A percentile compares a stretch with the other conserved stretches of the same genome.
Evolutionary conservation across 2,329 filamentous ascomycete genomes (phyloP).

Genomic region (Colletotrichum truncatum): DNA sequence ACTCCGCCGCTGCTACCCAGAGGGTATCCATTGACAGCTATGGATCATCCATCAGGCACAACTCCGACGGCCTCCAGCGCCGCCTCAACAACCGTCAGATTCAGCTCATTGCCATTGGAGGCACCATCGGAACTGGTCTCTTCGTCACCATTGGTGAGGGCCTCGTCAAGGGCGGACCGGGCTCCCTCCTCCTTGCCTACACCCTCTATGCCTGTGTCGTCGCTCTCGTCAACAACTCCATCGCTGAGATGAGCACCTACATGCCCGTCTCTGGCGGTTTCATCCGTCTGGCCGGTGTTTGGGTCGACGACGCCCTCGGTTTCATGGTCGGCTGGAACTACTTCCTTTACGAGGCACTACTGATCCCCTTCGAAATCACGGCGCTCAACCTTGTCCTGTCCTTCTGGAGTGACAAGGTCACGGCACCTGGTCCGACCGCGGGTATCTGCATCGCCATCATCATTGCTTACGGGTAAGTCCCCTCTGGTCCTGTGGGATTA

Average conservation of each 20-base stretch:
- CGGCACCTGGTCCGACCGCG: slow-evolving; percentile 29
- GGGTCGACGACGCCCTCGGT: slow-evolving; percentile 64
- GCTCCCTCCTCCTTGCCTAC: slow-evolving; percentile 25
- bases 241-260: slow-evolving; percentile 45
- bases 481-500: not conserved
- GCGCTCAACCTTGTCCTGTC: slow-evolving; percentile 35
- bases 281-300: slow-evolving; percentile 39
- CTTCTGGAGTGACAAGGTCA: slow-evolving; percentile 34
- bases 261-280: slow-evolving; percentile 31
- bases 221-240: slow-evolving; percentile 50
- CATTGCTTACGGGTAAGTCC: slow-evolving; percentile 28
- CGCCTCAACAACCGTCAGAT: slow-evolving; percentile 45
- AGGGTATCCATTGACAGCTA: slow-evolving; percentile 25
- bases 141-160: slow-evolving; percentile 57
- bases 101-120: slow-evolving; percentile 57
- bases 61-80: slow-evolving; percentile 44
- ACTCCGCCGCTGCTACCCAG: slow-evolving; percentile 4
- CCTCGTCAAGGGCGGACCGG: slow-evolving; percentile 28
- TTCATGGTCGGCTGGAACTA: slow-evolving; percentile 68
- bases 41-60: slow-evolving; percentile 28
- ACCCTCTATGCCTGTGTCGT: slow-evolving; percentile 38
- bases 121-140: slow-evolving; percentile 57
- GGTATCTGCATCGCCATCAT: slow-evolving; percentile 34
- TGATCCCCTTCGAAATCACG: slow-evolving; percentile 44
- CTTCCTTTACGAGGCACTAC: slow-evolving; percentile 61